Evolutionary conservation across 768 basidiomycete species (phyloP).

Genomic region (Cubamyces sp.): DNA sequence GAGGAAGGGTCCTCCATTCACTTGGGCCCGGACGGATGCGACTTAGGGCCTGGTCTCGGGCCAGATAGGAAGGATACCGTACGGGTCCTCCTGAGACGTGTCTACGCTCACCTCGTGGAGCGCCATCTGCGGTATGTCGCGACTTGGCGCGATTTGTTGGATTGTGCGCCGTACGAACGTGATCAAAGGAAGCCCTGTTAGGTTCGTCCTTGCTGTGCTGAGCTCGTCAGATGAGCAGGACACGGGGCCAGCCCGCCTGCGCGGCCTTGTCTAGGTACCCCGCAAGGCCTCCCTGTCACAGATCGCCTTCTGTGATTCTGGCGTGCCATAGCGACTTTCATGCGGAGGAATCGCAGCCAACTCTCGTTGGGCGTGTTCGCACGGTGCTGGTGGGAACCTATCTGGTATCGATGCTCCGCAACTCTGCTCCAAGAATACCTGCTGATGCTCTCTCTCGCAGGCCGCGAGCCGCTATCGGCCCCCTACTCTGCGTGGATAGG

Average conservation of each 20-base stretch:
- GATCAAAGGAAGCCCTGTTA: constrained; percentile 10
- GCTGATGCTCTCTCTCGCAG: constrained; percentile 5
- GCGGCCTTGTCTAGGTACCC: constrained; percentile 15
- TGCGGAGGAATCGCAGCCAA: constrained; percentile 5
- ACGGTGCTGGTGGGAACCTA: constrained; percentile 7
- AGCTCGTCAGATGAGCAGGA: constrained; percentile 23
- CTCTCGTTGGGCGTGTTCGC: constrained; percentile 1
- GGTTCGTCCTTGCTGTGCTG: constrained; percentile 11
- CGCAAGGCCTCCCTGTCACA: constrained; percentile 10
- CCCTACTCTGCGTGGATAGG: background rate
- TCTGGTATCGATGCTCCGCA: constrained; percentile 12
- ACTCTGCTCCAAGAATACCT: constrained; percentile 7
- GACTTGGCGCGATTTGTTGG: constrained; percentile 13
- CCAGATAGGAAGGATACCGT: constrained; percentile 18
- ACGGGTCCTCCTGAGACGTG: constrained; percentile 3
- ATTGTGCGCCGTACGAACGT: constrained; percentile 14
- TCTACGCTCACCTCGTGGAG: background rate
- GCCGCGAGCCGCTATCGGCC: background rate
- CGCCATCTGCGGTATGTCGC: background rate
- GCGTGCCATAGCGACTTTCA: background rate
- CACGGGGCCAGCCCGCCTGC: constrained; percentile 16
- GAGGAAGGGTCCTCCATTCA: constrained; percentile 7
- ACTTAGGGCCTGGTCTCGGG: constrained; percentile 19
- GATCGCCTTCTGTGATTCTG: constrained; percentile 11
- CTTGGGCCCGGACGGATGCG: constrained; percentile 1